Evolutionary conservation across 306 rosid genomes (phyloP).

Genomic region (Gillenia trifoliata): DNA sequence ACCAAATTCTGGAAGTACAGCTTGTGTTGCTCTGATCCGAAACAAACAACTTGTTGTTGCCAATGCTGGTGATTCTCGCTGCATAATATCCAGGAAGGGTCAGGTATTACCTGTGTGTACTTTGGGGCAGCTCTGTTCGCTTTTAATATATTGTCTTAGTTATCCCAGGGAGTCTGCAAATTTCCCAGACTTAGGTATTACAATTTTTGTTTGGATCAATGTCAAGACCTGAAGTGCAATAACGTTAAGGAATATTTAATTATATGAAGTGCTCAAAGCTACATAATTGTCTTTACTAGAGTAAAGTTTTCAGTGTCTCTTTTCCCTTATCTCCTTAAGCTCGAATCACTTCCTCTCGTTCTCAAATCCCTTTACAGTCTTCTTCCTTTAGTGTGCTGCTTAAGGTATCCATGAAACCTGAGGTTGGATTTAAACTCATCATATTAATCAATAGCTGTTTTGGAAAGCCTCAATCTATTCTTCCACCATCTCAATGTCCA

Average conservation of each 20-base stretch:
- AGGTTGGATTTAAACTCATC: too few species aligned
- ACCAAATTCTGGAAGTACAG: conserved; percentile 88
- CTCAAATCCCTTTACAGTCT: not conserved
- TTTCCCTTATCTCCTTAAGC: not conserved
- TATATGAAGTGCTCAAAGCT: too few species aligned
- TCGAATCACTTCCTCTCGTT: not conserved
- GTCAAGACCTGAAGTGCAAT: too few species aligned
- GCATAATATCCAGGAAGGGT: conserved; percentile 83
- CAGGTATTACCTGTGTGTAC: conserved; percentile 62
- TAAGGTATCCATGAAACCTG: too few species aligned
- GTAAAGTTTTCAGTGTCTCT: not conserved
- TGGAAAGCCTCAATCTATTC: too few species aligned
- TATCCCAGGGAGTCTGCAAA: not conserved
- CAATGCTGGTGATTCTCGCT: conserved; percentile 98
- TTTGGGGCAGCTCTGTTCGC: not conserved
- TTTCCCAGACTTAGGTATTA: too few species aligned
- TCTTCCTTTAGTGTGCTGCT: too few species aligned
- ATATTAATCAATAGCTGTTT: too few species aligned
- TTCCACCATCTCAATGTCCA: too few species aligned
- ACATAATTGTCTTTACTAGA: not conserved
- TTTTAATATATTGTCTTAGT: not conserved
- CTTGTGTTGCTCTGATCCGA: conserved; percentile 77
- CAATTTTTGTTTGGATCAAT: too few species aligned
- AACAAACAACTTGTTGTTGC: conserved; percentile 74
- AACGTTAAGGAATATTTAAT: too few species aligned